Evolutionary conservation across 129 eudicot genomes (phyloP).

Genomic region (Saussurea involucrata): DNA sequence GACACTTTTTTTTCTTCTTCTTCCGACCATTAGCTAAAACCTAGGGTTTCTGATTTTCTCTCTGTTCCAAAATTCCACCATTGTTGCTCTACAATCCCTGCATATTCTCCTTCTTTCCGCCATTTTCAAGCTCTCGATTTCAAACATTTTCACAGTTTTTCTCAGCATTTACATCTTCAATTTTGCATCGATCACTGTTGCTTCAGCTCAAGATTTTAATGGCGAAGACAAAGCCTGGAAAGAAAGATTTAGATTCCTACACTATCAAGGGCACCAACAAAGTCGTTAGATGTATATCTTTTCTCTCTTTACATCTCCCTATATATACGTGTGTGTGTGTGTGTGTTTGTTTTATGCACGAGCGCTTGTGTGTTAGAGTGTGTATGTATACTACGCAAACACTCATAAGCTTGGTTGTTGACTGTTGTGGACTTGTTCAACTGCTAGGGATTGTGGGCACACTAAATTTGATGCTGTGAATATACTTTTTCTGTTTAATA

Average conservation of each 20-base stretch:
- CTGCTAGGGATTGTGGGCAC: not conserved
- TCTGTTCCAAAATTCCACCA: not conserved
- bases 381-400: not conserved
- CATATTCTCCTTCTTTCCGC: constrained; percentile 1
- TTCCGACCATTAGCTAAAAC: constrained; percentile 13
- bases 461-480: not conserved
- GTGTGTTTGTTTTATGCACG: too few relatives aligned
- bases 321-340: not conserved
- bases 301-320: not conserved
- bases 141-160: not conserved
- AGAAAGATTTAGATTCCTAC: constrained; percentile 78
- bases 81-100: not conserved
- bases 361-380: constrained; percentile 1
- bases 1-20: not conserved
- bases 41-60: constrained; percentile 19
- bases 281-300: constrained; percentile 53
- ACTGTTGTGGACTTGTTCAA: not conserved
- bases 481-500: not conserved
- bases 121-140: constrained; percentile 1
- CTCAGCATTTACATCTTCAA: not conserved
- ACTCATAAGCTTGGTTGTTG: not conserved
- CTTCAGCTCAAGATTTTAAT: constrained; percentile 17
- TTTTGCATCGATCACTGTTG: not conserved
- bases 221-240: constrained; percentile 89
- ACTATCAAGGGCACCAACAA: constrained; percentile 84